Percentiles rank a stretch among this genome's conserved stretches.
phyloP scores from a whole-genome alignment of 148 eudicot species.

The Chenopodium album region DNA sequence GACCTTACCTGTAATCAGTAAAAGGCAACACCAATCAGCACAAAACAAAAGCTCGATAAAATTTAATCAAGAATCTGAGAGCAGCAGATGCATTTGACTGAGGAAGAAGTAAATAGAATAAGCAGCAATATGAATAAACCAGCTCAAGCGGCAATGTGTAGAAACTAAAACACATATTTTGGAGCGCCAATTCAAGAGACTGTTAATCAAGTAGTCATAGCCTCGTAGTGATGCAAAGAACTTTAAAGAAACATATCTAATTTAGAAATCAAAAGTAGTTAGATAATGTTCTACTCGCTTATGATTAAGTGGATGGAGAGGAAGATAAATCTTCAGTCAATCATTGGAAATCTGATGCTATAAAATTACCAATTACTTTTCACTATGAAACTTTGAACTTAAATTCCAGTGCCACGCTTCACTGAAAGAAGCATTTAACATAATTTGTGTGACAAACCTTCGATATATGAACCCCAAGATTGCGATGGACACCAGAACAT shows the following conservation, averaged over 20 bases:
- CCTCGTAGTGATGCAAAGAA: background rate
- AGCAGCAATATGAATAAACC: background rate
- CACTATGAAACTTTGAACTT: background rate
- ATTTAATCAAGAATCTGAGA: background rate
- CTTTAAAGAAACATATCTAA: background rate
- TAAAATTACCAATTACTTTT: background rate
- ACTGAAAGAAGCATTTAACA: background rate
- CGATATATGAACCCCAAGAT: slow-evolving; percentile 95
- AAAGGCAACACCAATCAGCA: slow-evolving; percentile 15
- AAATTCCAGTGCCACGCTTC: background rate
- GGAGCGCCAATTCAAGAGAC: background rate
- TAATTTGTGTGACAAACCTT: slow-evolving; percentile 53
- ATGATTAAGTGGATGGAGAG: background rate
- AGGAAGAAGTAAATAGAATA: background rate
- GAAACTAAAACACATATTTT: background rate
- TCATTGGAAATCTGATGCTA: background rate
- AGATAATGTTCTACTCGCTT: background rate
- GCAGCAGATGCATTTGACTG: background rate
- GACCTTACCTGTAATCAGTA: slow-evolving; percentile 75
- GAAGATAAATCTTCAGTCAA: background rate
- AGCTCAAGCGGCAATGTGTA: background rate
- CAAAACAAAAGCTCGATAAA: background rate
- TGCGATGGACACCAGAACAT: slow-evolving; percentile 98
- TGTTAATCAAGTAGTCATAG: background rate
- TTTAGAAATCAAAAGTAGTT: background rate